Conservation (phyloP, 306 rosid species). For the Castanea mollissima region DNA sequence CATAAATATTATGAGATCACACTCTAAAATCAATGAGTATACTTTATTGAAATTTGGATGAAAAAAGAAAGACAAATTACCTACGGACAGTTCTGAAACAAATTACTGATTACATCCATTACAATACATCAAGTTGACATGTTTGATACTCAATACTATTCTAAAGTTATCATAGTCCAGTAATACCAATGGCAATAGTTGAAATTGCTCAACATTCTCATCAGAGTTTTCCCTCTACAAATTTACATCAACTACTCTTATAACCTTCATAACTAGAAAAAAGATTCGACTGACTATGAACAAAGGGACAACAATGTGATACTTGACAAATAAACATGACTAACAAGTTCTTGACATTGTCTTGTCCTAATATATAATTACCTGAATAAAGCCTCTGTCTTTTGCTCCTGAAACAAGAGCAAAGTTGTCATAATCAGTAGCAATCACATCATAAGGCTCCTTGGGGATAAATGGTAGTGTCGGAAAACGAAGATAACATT, state of each 20-base stretch:
- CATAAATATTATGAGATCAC: neutral
- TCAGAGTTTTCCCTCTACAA: neutral
- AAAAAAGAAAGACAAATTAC: neutral
- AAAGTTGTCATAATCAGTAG: conserved; percentile 89
- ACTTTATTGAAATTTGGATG: neutral
- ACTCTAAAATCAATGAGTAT: neutral
- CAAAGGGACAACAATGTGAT: neutral
- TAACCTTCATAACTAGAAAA: neutral
- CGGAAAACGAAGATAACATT: conserved; percentile 92
- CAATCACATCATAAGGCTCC: conserved; percentile 94
- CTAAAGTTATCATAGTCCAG: neutral
- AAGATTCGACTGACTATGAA: neutral
- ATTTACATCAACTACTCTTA: neutral
- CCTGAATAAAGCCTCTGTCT: conserved; percentile 80
- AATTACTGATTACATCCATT: neutral
- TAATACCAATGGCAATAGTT: conserved; percentile 6
- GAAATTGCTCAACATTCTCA: neutral
- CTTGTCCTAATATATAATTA: conserved; percentile 16
- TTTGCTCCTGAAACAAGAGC: conserved; percentile 93
- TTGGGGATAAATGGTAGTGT: conserved; percentile 93
- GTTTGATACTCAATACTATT: neutral
- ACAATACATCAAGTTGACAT: neutral
- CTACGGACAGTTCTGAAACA: neutral
- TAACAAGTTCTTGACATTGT: neutral
- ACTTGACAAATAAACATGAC: neutral